Conservation (phyloP, 176 grass and related monocot genomes). For the Cymbopogon citratus region DNA sequence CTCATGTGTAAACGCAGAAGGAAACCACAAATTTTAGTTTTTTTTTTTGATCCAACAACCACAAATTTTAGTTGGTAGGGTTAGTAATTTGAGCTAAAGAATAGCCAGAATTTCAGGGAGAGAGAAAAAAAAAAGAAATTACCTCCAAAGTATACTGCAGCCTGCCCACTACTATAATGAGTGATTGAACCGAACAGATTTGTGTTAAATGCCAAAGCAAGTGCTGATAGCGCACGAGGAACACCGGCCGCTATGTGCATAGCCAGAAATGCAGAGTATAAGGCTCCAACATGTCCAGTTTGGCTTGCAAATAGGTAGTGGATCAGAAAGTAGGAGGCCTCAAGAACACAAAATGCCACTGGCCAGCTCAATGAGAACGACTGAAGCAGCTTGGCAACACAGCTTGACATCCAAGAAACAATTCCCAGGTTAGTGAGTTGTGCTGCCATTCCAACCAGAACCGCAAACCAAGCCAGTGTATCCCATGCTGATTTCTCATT, state of each 20-base stretch:
- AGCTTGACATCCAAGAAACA: constrained; percentile 74
- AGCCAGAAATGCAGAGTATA: constrained; percentile 78
- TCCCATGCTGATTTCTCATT: constrained; percentile 92
- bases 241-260: constrained; percentile 80
- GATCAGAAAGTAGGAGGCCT: constrained; percentile 72
- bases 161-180: constrained; percentile 86
- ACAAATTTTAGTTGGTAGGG: background rate
- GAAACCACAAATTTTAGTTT: background rate
- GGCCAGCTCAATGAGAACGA: constrained; percentile 78
- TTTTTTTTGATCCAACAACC: too few species aligned
- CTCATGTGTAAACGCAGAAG: background rate
- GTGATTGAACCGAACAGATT: constrained; percentile 77
- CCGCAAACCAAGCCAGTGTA: constrained; percentile 77
- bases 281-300: constrained; percentile 74
- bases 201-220: constrained; percentile 74
- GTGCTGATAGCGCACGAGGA: constrained; percentile 57
- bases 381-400: constrained; percentile 58
- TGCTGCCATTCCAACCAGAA: constrained; percentile 83
- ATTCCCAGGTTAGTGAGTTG: constrained; percentile 79
- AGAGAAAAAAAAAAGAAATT: constrained; percentile 27
- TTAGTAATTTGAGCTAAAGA: background rate
- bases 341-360: constrained; percentile 63
- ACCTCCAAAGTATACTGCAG: constrained; percentile 94
- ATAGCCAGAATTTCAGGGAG: background rate
- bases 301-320: constrained; percentile 95